Conservation (phyloP, 768 basidiomycete genomes). For the Russula lepida region DNA sequence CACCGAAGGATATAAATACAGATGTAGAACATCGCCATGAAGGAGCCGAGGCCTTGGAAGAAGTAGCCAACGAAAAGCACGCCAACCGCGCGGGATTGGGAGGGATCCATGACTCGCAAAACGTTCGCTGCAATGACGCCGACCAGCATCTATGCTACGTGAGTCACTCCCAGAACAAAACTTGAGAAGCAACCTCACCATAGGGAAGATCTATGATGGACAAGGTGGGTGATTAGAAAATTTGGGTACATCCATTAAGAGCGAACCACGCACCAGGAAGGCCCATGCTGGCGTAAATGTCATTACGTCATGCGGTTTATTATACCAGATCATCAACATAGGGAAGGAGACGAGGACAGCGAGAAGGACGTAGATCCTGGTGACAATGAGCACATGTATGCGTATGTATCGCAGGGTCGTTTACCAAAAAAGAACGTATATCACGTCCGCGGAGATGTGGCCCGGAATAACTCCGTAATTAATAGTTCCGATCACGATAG, state of each 20-base stretch:
- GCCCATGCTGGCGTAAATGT: conserved; percentile 34
- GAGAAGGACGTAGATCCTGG: conserved; percentile 36
- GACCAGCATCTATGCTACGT: conserved; percentile 35
- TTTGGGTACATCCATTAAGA: not conserved
- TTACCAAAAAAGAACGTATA: conserved; percentile 40
- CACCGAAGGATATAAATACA: conserved; percentile 41
- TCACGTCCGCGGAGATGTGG: conserved; percentile 29
- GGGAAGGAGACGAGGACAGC: conserved; percentile 35
- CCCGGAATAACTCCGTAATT: conserved; percentile 37
- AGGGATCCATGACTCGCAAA: conserved; percentile 30
- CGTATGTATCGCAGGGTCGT: not conserved
- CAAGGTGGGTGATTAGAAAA: not conserved
- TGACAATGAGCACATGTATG: not conserved
- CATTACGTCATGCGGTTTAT: conserved; percentile 36
- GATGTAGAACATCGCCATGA: conserved; percentile 44
- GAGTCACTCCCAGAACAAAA: not conserved
- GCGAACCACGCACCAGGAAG: conserved; percentile 30
- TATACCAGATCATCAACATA: conserved; percentile 45
- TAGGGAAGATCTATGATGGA: conserved; percentile 28
- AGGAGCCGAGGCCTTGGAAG: conserved; percentile 43
- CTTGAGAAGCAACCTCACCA: conserved; percentile 19
- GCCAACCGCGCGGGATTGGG: conserved; percentile 33
- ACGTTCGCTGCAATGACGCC: conserved; percentile 41
- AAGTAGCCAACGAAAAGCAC: conserved; percentile 39
- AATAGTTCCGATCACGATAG: conserved; percentile 41